Percentiles rank a stretch among this genome's conserved stretches.
These are phyloP conservation scores for Sporobolomyces roseus DNA, from an alignment of 768 basidiomycete species.

Conservation along the genomic window DNA sequence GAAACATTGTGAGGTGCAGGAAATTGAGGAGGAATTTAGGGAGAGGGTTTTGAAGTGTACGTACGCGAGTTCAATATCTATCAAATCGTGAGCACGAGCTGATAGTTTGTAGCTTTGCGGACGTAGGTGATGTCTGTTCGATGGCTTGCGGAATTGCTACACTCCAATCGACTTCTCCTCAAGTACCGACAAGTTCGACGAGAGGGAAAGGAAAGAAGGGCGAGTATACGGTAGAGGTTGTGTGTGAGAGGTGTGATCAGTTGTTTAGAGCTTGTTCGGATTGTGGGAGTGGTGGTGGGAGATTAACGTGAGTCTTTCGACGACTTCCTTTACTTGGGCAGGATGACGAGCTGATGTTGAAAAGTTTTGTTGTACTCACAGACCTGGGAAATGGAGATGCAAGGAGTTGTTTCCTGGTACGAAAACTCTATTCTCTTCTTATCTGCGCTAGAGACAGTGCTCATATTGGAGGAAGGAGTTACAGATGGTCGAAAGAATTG, in stretches of 20 bases:
- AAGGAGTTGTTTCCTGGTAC: slow-evolving; percentile 9
- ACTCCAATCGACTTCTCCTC: not conserved
- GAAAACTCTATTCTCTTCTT: not conserved
- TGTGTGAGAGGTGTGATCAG: slow-evolving; percentile 12
- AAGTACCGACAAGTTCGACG: not conserved
- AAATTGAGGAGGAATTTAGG: not conserved
- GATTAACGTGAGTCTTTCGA: slow-evolving; percentile 12
- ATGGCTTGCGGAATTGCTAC: not conserved
- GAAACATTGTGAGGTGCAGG: not conserved
- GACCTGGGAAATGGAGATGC: slow-evolving; percentile 20
- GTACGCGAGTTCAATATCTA: too few relatives aligned
- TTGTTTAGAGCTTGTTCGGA: slow-evolving; percentile 2
- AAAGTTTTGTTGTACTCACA: not conserved
- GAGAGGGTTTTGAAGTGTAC: too few relatives aligned
- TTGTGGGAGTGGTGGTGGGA: slow-evolving; percentile 16
- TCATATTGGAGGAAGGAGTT: too few relatives aligned
- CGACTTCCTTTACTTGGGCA: not conserved
- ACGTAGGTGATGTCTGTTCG: slow-evolving; percentile 11
- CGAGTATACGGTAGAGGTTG: slow-evolving; percentile 14
- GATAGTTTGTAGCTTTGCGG: too few relatives aligned
- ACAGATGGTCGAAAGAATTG: slow-evolving; percentile 17
- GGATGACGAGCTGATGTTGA: not conserved
- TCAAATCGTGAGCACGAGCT: too few relatives aligned
- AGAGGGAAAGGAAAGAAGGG: not conserved
- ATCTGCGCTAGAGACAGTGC: not conserved